Evolutionary conservation across 768 basidiomycete species (phyloP), one percentile per base, ranked within the genome.

Genomic region (Kwoniella dendrophila): DNA sequence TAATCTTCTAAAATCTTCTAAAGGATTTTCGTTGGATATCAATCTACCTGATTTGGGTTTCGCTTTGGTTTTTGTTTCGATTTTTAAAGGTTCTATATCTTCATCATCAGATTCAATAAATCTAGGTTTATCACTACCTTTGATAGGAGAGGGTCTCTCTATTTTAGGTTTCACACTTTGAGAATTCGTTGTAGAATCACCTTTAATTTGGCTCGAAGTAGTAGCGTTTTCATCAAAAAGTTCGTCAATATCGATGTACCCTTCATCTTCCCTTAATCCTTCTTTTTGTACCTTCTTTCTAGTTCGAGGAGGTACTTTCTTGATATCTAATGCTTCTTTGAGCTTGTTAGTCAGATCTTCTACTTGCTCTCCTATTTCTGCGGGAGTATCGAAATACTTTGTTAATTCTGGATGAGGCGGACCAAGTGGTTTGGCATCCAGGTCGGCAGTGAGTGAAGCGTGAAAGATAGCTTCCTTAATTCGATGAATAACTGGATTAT

Each of bases 381-480:
- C 83, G 0, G 94, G 94, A 4, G 90, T 86, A 11, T 90, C 82
- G 69, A 96, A 87, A 78, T 90, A 98, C 73, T 89, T 92, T 29
- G 85, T 81, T 0, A 96, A 82, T 57, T 90, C 90, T 1, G 87
- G 88, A 78, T 96, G 92, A 0, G 91, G 90, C 2, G 90, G 90
- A 1, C 89, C 87, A 8, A 95, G 83, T 0, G 92, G 91, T 57
- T 90, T 82, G 6, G 82, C 82, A 22, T 82, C 78, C n/a, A 94
- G 77, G 73, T 96, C 90, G 1, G 84, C 80, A 20, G 88, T 86
- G 10, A 91, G 83, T 1, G 92, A 92, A 52, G 85, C 84, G 73
- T 96, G 94, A 79, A 95, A 90, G 70, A 92, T 86, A 12, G 93
- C 93, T 81, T 96, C 92, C 76, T 94, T 95, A 59, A 88, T 84